phyloP scores from a whole-genome alignment of 1,284 basidiomycete genomes.

The Tilletia setariae region DNA sequence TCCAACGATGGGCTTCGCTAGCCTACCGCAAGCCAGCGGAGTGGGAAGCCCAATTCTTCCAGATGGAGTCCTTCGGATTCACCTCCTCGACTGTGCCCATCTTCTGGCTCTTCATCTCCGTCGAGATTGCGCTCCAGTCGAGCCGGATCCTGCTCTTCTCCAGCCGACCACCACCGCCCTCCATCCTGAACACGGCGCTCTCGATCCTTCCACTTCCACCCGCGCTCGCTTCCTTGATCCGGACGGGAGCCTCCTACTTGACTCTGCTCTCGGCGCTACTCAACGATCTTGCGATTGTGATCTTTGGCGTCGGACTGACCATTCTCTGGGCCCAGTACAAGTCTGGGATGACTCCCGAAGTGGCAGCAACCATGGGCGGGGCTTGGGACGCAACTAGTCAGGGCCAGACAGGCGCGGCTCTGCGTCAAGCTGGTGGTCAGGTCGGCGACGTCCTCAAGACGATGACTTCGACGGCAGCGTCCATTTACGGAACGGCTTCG shows the following conservation, averaged over 20 bases:
- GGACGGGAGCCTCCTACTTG: conserved; percentile 12
- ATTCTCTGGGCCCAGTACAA: conserved; percentile 2
- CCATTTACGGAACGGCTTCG: conserved; percentile 34
- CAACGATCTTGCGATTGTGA: conserved; percentile 10
- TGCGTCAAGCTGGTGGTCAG: background rate
- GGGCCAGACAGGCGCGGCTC: background rate
- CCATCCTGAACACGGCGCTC: conserved; percentile 11
- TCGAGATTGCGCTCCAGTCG: conserved; percentile 44
- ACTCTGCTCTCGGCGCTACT: conserved; percentile 1
- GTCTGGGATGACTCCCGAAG: conserved; percentile 8
- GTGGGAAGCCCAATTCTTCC: conserved; percentile 20
- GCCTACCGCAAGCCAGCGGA: conserved; percentile 30
- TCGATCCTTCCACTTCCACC: background rate
- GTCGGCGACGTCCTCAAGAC: conserved; percentile 12
- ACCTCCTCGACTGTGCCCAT: conserved; percentile 27
- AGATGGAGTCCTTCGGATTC: conserved; percentile 15
- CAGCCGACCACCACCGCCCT: background rate
- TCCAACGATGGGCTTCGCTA: conserved; percentile 38
- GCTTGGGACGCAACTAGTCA: background rate
- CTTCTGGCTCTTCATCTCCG: conserved; percentile 49
- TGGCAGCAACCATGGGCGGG: background rate
- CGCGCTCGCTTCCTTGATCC: background rate
- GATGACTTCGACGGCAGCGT: background rate
- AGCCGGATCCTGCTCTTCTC: conserved; percentile 30
- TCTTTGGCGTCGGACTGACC: conserved; percentile 14